Evolutionary conservation across 78 protist genomes (phyloP).

Genomic region (Protostelium mycophagum): DNA sequence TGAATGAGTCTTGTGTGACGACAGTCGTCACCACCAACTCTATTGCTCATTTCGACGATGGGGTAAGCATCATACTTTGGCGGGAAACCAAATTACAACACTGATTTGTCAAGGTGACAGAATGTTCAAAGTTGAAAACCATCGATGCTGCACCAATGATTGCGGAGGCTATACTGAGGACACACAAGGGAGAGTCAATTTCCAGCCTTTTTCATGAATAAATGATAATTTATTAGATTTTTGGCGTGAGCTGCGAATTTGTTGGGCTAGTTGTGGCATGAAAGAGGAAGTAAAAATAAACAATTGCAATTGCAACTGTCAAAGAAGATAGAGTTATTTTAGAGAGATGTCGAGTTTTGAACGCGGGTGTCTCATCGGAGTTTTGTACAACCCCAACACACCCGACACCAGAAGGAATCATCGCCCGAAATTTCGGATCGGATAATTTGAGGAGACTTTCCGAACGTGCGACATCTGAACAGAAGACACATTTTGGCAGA

Average conservation of each 20-base stretch:
- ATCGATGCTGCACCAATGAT: slow-evolving; percentile 75
- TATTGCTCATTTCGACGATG: slow-evolving; percentile 69
- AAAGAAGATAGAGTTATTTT: too few species aligned
- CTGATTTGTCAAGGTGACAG: slow-evolving; percentile 33
- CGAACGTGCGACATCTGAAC: not conserved
- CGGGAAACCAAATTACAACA: too few species aligned
- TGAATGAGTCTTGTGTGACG: slow-evolving; percentile 57
- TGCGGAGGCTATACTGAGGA: slow-evolving; percentile 83
- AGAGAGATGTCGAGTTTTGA: too few species aligned
- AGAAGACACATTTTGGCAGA: not conserved
- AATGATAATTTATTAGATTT: too few species aligned
- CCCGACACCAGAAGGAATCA: too few species aligned
- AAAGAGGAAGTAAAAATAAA: too few species aligned
- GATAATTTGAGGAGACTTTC: too few species aligned
- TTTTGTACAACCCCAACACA: too few species aligned
- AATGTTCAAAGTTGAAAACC: slow-evolving; percentile 49
- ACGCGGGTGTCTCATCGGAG: too few species aligned
- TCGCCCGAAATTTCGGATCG: slow-evolving; percentile 2
- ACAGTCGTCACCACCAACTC: slow-evolving; percentile 76
- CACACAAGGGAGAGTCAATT: slow-evolving; percentile 82
- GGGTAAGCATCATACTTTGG: not conserved
- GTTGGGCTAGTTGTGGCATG: too few species aligned
- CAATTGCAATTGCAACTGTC: too few species aligned
- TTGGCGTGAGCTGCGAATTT: not conserved
- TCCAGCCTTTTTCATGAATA: slow-evolving; percentile 35